Conservation (phyloP, 140 eudicot genomes). For the Senecio squalidus region DNA sequence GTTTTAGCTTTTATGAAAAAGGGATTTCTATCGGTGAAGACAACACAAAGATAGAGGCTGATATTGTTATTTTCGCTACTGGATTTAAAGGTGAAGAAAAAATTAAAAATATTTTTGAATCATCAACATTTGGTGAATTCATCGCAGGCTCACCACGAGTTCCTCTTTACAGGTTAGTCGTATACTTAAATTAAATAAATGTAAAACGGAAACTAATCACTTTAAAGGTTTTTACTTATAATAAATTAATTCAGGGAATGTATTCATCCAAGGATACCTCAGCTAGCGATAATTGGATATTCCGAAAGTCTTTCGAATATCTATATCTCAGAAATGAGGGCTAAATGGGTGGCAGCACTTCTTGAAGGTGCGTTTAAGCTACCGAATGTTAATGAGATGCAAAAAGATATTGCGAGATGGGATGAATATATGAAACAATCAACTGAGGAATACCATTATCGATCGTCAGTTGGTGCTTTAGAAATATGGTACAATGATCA, state of each 20-base stretch:
- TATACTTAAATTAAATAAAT: background rate
- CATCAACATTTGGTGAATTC: slow-evolving; percentile 24
- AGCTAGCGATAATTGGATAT: slow-evolving; percentile 59
- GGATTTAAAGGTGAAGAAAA: slow-evolving; percentile 48
- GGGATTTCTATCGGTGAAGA: slow-evolving; percentile 39
- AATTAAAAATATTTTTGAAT: slow-evolving; percentile 36
- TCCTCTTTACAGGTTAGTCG: slow-evolving; percentile 50
- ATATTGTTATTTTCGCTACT: slow-evolving; percentile 53
- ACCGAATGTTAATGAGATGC: slow-evolving; percentile 52
- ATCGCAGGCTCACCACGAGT: slow-evolving; percentile 28
- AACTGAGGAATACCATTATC: slow-evolving; percentile 27
- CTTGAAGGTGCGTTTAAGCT: slow-evolving; percentile 56
- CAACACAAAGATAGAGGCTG: slow-evolving; percentile 29
- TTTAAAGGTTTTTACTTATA: background rate
- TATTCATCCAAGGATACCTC: slow-evolving; percentile 69
- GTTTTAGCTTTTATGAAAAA: slow-evolving; percentile 34
- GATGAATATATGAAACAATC: slow-evolving; percentile 38
- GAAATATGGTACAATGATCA: slow-evolving; percentile 75
- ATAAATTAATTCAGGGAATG: slow-evolving; percentile 40
- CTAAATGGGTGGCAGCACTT: slow-evolving; percentile 52
- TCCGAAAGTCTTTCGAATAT: slow-evolving; percentile 47
- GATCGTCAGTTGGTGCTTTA: slow-evolving; percentile 39
- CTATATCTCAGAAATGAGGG: slow-evolving; percentile 53
- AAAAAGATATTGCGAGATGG: slow-evolving; percentile 48
- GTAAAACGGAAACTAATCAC: background rate